These are phyloP conservation scores for Stephania yunnanensis DNA, from an alignment of 164 flowering plant species.

Conservation along the genomic window DNA sequence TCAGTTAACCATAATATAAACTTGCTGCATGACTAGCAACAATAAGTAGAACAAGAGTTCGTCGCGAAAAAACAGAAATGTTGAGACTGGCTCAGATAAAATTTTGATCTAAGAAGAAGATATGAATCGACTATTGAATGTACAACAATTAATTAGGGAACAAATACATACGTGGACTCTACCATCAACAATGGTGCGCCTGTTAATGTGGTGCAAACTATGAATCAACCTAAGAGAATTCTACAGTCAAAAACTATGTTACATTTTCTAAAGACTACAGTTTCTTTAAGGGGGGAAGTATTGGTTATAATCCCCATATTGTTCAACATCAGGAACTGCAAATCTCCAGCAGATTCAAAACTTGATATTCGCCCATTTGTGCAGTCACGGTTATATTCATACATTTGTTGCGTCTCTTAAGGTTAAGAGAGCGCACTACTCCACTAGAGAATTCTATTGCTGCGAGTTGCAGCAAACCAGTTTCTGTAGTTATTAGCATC, in stretches of 20 bases:
- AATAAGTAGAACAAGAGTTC: not conserved
- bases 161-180: not conserved
- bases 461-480: not conserved
- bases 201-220: conserved; percentile 4
- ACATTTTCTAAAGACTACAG: not conserved
- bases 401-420: too few species aligned
- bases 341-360: not conserved
- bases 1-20: not conserved
- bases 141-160: not conserved
- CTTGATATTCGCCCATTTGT: not conserved
- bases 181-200: not conserved
- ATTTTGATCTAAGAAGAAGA: not conserved
- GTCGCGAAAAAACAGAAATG: not conserved
- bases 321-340: not conserved
- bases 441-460: not conserved
- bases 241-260: not conserved
- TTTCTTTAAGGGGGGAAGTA: not conserved
- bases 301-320: not conserved
- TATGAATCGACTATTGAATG: not conserved
- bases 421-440: not conserved
- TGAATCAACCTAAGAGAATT: not conserved
- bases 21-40: not conserved
- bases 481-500: not conserved
- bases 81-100: not conserved
- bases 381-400: not conserved